A percentile compares a stretch with the other conserved stretches of the same genome.
Conservation (phyloP, 768 basidiomycete genomes). For the Chlorophyllum brunneum region DNA sequence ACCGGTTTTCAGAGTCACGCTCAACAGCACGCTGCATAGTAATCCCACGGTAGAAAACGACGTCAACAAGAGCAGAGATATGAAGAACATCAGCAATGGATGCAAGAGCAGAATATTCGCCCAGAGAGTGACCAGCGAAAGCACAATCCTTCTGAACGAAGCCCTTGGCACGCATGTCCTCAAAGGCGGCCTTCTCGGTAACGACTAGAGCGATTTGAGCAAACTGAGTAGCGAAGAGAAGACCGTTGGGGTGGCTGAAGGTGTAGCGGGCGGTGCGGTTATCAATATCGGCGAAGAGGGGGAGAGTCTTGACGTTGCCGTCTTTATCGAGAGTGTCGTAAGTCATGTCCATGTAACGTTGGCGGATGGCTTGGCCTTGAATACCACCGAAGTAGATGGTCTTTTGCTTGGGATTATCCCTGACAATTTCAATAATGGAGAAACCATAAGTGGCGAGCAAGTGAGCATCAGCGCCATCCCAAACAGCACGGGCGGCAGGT, state of each 20-base stretch:
- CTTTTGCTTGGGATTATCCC: conserved; percentile 96
- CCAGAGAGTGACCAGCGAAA: conserved; percentile 97
- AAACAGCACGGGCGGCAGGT: conserved; percentile 92
- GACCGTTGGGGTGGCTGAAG: conserved; percentile 94
- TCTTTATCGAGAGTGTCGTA: conserved; percentile 98
- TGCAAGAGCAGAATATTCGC: conserved; percentile 97
- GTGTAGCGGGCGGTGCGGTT: conserved; percentile 94
- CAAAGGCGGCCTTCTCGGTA: conserved; percentile 97
- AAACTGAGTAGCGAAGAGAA: conserved; percentile 97
- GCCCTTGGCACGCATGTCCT: conserved; percentile 96
- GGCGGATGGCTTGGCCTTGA: conserved; percentile 96
- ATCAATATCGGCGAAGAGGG: conserved; percentile 94
- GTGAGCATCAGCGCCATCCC: conserved; percentile 95
- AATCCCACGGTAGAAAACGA: conserved; percentile 99
- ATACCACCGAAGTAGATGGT: conserved; percentile 99
- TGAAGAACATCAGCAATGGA: conserved; percentile 97
- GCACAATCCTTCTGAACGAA: conserved; percentile 89
- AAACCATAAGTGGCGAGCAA: conserved; percentile 95
- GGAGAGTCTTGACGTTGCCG: conserved; percentile 92
- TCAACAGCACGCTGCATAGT: conserved; percentile 99
- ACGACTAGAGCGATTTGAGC: conserved; percentile 98
- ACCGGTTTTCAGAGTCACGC: conserved; percentile 88
- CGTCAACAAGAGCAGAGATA: conserved; percentile 92
- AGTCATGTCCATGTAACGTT: conserved; percentile 99
- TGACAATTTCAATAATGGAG: conserved; percentile 98